These are phyloP conservation scores for Verticillium klebahnii DNA, from an alignment of 2,329 filamentous ascomycete species.

Conservation along the genomic window DNA sequence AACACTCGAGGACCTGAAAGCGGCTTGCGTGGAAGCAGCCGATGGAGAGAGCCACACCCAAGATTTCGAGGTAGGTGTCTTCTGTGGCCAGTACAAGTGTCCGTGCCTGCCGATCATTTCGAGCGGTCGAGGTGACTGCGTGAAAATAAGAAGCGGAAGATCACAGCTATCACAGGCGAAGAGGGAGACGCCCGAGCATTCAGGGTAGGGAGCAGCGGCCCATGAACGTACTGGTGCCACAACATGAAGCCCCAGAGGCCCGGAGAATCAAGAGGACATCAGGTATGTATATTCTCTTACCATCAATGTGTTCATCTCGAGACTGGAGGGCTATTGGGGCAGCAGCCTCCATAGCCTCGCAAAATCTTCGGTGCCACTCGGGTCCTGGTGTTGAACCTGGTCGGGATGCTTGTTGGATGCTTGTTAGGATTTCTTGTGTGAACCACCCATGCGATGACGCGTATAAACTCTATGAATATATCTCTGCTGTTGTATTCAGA, in stretches of 20 bases:
- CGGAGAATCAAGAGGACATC: background rate
- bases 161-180: too few species aligned
- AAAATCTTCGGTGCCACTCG: background rate
- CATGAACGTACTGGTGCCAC: constrained; percentile 42
- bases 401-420: too few species aligned
- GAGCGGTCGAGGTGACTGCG: too few species aligned
- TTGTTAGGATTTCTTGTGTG: too few species aligned
- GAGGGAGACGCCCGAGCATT: too few species aligned
- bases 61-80: constrained; percentile 86
- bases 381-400: too few species aligned
- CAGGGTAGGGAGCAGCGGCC: too few species aligned
- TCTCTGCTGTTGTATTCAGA: too few species aligned
- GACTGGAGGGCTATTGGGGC: background rate
- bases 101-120: constrained; percentile 24
- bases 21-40: constrained; percentile 69
- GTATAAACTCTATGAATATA: too few species aligned
- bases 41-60: constrained; percentile 47
- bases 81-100: constrained; percentile 83
- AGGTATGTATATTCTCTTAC: background rate
- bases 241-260: background rate
- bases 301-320: background rate
- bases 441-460: too few species aligned
- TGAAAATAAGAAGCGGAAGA: too few species aligned
- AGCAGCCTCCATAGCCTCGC: background rate
- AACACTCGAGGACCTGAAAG: constrained; percentile 67